phyloP scores from a whole-genome alignment of 768 basidiomycete genomes.

The Pleurotus citrinopileatus region DNA sequence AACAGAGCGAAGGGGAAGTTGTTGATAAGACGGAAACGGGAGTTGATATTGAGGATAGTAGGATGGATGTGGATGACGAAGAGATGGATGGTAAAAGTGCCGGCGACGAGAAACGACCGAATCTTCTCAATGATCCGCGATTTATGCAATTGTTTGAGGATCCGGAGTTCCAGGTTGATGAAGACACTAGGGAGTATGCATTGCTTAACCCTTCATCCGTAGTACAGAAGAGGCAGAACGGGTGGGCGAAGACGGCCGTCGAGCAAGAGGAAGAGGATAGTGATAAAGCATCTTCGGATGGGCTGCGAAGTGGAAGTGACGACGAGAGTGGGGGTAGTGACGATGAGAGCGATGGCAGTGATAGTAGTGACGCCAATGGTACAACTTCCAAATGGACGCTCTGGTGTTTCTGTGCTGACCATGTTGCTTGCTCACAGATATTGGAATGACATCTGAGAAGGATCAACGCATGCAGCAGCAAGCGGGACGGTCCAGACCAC shows the following conservation, averaged over 20 bases:
- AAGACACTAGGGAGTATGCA: conserved; percentile 83
- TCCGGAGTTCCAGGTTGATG: conserved; percentile 90
- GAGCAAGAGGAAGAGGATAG: conserved; percentile 90
- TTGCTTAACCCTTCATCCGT: conserved; percentile 86
- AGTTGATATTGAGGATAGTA: conserved; percentile 29
- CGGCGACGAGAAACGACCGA: conserved; percentile 26
- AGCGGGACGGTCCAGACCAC: conserved; percentile 39
- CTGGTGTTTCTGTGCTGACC: not conserved
- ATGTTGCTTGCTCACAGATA: conserved; percentile 29
- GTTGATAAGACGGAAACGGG: too few relatives aligned
- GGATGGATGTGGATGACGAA: conserved; percentile 27
- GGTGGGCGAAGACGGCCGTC: conserved; percentile 68
- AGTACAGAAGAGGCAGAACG: conserved; percentile 42
- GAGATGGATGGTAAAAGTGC: conserved; percentile 14
- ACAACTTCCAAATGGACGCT: conserved; percentile 18
- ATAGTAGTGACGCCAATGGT: conserved; percentile 64
- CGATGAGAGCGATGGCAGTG: conserved; percentile 27
- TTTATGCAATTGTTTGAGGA: conserved; percentile 91
- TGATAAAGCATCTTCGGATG: conserved; percentile 62
- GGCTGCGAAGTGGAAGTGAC: conserved; percentile 37
- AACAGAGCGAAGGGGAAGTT: too few relatives aligned
- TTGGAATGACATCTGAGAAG: conserved; percentile 51
- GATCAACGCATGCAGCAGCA: conserved; percentile 45
- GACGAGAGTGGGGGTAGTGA: conserved; percentile 40
- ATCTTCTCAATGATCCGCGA: conserved; percentile 78